Evolutionary conservation across 768 basidiomycete genomes (phyloP), one percentile per base, ranked within the genome.

Genomic region (Fibroporia radiculosa): DNA sequence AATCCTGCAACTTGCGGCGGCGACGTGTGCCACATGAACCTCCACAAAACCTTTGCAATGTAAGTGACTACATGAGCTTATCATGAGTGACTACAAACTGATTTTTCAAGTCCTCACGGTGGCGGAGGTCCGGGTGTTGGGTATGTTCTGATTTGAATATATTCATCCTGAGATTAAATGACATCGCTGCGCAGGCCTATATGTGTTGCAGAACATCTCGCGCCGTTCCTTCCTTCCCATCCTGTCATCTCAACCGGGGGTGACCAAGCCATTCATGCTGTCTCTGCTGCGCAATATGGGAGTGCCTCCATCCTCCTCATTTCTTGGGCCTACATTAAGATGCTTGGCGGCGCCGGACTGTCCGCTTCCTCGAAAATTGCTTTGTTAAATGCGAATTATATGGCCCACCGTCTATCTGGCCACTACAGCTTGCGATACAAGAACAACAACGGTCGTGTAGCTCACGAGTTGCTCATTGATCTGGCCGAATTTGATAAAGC

Each of bases 251-350:
- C 74, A 19, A 78, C 73, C 7, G 82, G 81, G 28, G 80, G 82
- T 10, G 61, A 70, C n/a, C 65, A 77, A 40, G 80, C 84, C 1
- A 97, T 99, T 50, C 71, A 83, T 24, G 88, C 96, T 5, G 84
- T 98, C 36, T 80, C 95, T 7, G 89, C 89, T 0, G 92, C 87
- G 1, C 96, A 93, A 0, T 98, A 81, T 60, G 95, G 96, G 35
- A 93, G 91, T 52, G 89, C 96, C 2, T 93, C 91, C 6, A 93
- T 99, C 56, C 82, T 89, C 37, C 74, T 93, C 49, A 97, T 98
- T 56, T 97, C 93, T 0, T 98, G 95, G 93, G 95, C 96, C 11
- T 99, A 96, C 65, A 90, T 96, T 74, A 95, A 89, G 70, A 98
- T 99, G 96, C 78, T 99, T n/a, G 96, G 96, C 22, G 95, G 93